A percentile compares a stretch with the other conserved stretches of the same genome.
phyloP scores from a whole-genome alignment of 192 early-diverging fungal genomes.

The Lobulomyces angularis region DNA sequence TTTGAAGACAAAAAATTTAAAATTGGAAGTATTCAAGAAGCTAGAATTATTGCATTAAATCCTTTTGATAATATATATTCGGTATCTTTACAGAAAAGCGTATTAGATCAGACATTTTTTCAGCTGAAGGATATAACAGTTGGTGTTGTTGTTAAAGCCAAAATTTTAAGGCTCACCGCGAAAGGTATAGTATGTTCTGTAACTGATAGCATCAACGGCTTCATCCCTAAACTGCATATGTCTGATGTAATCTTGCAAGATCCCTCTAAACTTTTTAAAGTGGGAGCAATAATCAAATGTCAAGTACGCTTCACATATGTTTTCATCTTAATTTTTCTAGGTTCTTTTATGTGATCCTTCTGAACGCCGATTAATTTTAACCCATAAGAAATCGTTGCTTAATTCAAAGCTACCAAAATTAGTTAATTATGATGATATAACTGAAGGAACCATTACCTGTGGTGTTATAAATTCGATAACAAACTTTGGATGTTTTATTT shows the following conservation, averaged over 20 bases:
- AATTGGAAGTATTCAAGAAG: slow-evolving; percentile 61
- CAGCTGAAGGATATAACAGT: slow-evolving; percentile 51
- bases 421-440: slow-evolving; percentile 38
- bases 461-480: slow-evolving; percentile 53
- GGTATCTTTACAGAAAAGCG: slow-evolving; percentile 55
- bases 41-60: slow-evolving; percentile 67
- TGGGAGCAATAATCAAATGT: slow-evolving; percentile 57
- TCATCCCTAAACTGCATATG: slow-evolving; percentile 63
- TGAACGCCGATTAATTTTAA: slow-evolving; percentile 49
- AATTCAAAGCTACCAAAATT: slow-evolving; percentile 57
- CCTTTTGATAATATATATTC: slow-evolving; percentile 60
- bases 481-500: slow-evolving; percentile 54
- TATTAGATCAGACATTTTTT: slow-evolving; percentile 59
- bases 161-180: slow-evolving; percentile 32
- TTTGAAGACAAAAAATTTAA: slow-evolving; percentile 42
- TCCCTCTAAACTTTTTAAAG: slow-evolving; percentile 62
- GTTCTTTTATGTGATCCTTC: slow-evolving; percentile 41
- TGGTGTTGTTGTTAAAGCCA: slow-evolving; percentile 42
- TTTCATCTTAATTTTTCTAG: slow-evolving; percentile 1
- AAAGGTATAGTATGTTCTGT: slow-evolving; percentile 44
- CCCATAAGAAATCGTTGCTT: slow-evolving; percentile 63
- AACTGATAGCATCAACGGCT: slow-evolving; percentile 47
- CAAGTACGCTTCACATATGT: slow-evolving; percentile 28
- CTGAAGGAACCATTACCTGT: slow-evolving; percentile 45
- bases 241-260: slow-evolving; percentile 63